A percentile compares a stretch with the other conserved stretches of the same genome.
phyloP scores from a whole-genome alignment of 306 rosid genomes.

The Vigna reflexopilosa region DNA sequence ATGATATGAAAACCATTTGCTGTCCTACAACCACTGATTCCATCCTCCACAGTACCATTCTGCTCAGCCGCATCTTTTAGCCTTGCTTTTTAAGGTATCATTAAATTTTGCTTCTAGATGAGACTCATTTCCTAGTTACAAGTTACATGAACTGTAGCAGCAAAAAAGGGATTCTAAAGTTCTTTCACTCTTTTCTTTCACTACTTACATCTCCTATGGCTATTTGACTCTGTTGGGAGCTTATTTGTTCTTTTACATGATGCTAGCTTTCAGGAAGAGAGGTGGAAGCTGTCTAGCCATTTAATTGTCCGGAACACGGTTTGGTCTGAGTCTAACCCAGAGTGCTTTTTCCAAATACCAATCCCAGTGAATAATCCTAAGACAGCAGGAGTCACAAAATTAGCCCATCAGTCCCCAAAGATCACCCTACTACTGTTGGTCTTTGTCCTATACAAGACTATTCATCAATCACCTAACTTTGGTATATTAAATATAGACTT shows the following conservation, averaged over 20 bases:
- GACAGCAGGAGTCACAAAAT: too few species aligned
- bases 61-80: neutral
- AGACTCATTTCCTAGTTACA: neutral
- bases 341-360: too few species aligned
- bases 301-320: too few species aligned
- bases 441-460: too few species aligned
- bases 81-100: neutral
- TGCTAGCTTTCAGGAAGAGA: neutral
- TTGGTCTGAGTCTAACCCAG: too few species aligned
- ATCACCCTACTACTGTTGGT: too few species aligned
- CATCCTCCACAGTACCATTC: neutral
- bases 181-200: neutral
- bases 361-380: too few species aligned
- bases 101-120: neutral
- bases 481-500: too few species aligned
- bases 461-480: too few species aligned
- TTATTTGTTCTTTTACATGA: neutral
- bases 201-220: neutral
- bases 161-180: neutral
- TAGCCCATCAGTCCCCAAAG: too few species aligned
- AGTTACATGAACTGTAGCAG: neutral
- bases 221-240: neutral
- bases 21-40: neutral
- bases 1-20: neutral
- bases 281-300: too few species aligned